Evolutionary conservation across 2,329 filamentous ascomycete species (phyloP).

Genomic region (Sphaceloma murrayae): DNA sequence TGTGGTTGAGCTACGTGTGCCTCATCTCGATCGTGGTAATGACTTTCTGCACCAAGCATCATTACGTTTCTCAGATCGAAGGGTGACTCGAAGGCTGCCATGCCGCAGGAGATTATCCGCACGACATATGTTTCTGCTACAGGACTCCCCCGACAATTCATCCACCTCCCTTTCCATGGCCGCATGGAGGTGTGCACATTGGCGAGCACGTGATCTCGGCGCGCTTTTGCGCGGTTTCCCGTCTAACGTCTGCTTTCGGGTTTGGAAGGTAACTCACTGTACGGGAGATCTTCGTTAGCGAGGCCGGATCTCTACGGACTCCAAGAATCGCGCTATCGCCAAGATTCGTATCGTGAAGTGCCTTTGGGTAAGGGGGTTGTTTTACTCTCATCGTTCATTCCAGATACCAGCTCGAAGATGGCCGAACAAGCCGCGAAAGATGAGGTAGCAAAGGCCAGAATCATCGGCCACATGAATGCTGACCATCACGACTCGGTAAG

Average conservation of each 20-base stretch:
- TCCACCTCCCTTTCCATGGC: too few species aligned
- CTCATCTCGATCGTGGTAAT: conserved; percentile 13
- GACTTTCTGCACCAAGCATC: conserved; percentile 3
- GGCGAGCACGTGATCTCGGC: background rate
- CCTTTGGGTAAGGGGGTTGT: conserved; percentile 20
- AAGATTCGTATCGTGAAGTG: background rate
- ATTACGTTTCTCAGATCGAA: too few species aligned
- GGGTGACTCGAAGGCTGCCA: too few species aligned
- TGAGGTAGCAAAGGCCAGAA: conserved; percentile 47
- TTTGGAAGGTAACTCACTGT: too few species aligned
- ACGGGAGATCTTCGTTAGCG: conserved; percentile 11
- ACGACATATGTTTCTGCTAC: too few species aligned
- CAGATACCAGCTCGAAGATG: conserved; percentile 14
- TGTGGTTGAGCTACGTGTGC: background rate
- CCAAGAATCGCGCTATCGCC: conserved; percentile 3
- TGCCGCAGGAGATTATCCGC: too few species aligned
- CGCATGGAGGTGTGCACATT: background rate
- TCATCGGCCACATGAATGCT: conserved; percentile 77
- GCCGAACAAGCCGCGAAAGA: conserved; percentile 30
- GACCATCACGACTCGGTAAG: conserved; percentile 62
- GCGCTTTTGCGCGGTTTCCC: too few species aligned
- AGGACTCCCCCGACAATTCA: too few species aligned
- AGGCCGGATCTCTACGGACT: conserved; percentile 11
- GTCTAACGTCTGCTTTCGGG: too few species aligned
- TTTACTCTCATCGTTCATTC: background rate